Percentiles rank a stretch among this genome's conserved stretches.
These are phyloP conservation scores for Lactarius hengduanensis DNA, from an alignment of 768 basidiomycete genomes.

Conservation along the genomic window DNA sequence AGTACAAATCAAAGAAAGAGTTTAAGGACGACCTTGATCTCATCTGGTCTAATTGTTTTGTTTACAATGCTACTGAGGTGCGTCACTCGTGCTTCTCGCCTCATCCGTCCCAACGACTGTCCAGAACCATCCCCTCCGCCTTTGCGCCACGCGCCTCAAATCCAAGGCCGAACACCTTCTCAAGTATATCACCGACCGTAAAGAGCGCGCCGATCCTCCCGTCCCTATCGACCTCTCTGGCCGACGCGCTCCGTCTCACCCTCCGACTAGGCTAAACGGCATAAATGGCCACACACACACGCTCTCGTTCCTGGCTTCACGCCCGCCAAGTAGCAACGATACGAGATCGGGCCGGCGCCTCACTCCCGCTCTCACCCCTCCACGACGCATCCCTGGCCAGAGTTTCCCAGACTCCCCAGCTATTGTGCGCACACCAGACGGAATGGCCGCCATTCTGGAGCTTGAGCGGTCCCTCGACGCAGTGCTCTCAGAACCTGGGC, in stretches of 20 bases:
- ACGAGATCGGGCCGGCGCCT: slow-evolving; percentile 18
- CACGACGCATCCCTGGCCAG: slow-evolving; percentile 40
- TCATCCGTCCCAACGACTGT: slow-evolving; percentile 14
- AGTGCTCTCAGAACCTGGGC: slow-evolving; percentile 24
- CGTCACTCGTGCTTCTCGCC: slow-evolving; percentile 34
- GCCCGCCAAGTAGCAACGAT: slow-evolving; percentile 30
- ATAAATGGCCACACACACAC: slow-evolving; percentile 46
- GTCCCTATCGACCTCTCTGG: slow-evolving; percentile 50
- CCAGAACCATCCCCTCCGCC: slow-evolving; percentile 86
- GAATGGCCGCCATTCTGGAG: slow-evolving; percentile 67
- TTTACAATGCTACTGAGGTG: slow-evolving; percentile 90
- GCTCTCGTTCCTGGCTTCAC: slow-evolving; percentile 42
- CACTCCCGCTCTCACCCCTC: slow-evolving; percentile 26
- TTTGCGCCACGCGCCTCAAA: slow-evolving; percentile 76
- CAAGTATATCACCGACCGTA: slow-evolving; percentile 84
- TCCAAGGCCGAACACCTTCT: slow-evolving; percentile 84
- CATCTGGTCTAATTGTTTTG: slow-evolving; percentile 95
- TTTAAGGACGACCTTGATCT: slow-evolving; percentile 94
- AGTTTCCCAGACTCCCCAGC: slow-evolving; percentile 68
- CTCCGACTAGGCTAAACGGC: slow-evolving; percentile 35
- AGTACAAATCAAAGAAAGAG: slow-evolving; percentile 91
- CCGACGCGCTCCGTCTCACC: slow-evolving; percentile 37
- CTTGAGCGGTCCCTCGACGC: slow-evolving; percentile 54
- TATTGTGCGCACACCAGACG: slow-evolving; percentile 64
- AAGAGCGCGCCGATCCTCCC: slow-evolving; percentile 70